phyloP scores from a whole-genome alignment of 495 filamentous ascomycete genomes.

The Hypoxylon cercidicola region DNA sequence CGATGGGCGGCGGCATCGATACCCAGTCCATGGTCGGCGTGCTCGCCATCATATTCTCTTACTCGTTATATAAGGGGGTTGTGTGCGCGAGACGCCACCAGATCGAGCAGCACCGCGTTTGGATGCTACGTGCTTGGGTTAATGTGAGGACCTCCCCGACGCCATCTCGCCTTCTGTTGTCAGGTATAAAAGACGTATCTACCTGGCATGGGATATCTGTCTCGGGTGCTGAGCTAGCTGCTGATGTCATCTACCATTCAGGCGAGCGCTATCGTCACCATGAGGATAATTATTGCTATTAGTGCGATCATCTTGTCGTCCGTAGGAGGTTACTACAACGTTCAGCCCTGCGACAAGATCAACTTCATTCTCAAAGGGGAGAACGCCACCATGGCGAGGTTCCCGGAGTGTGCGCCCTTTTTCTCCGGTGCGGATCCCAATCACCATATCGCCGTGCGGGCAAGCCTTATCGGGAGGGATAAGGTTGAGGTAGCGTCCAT shows the following conservation, averaged over 20 bases:
- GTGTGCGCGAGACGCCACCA: constrained; percentile 63
- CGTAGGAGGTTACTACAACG: constrained; percentile 46
- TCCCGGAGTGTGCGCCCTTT: constrained; percentile 52
- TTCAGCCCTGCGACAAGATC: constrained; percentile 57
- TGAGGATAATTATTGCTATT: constrained; percentile 55
- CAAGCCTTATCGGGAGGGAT: constrained; percentile 38
- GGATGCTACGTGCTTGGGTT: constrained; percentile 64
- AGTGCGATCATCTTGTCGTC: constrained; percentile 47
- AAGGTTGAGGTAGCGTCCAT: constrained; percentile 48
- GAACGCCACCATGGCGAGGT: constrained; percentile 40
- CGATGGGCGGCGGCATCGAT: constrained; percentile 58
- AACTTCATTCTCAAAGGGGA: constrained; percentile 41
- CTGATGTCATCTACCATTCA: constrained; percentile 24
- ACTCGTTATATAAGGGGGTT: constrained; percentile 50
- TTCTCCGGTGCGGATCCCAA: constrained; percentile 40
- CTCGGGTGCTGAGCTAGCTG: neutral
- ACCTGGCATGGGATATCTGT: too few species aligned
- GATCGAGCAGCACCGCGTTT: constrained; percentile 66
- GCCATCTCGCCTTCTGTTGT: neutral
- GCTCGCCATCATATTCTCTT: constrained; percentile 51
- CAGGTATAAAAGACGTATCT: too few species aligned
- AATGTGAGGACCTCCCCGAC: constrained; percentile 44
- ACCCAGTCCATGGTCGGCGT: constrained; percentile 51
- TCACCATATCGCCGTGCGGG: constrained; percentile 46
- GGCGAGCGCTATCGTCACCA: constrained; percentile 60